A percentile compares a stretch with the other conserved stretches of the same genome.
These are phyloP conservation scores for Calocera viscosa DNA, from an alignment of 768 basidiomycete genomes.

Conservation along the genomic window DNA sequence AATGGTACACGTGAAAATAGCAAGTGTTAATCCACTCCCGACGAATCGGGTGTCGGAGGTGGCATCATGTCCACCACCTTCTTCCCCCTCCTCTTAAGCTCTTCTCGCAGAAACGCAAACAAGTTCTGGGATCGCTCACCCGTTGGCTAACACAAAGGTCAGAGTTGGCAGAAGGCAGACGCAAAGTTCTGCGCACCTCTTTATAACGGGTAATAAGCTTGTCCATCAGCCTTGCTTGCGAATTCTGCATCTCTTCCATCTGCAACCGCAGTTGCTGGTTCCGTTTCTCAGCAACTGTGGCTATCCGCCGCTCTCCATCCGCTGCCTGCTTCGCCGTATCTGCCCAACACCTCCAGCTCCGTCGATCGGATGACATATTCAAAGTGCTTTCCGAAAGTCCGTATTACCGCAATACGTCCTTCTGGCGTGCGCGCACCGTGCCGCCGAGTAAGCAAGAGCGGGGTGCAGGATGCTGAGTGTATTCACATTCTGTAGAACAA, in stretches of 20 bases:
- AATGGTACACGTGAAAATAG: neutral
- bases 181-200: slow-evolving; percentile 46
- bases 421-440: slow-evolving; percentile 75
- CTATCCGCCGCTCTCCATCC: slow-evolving; percentile 49
- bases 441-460: slow-evolving; percentile 9
- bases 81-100: slow-evolving; percentile 57
- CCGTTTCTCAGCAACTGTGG: slow-evolving; percentile 60
- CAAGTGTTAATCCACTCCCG: neutral
- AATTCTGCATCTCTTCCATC: slow-evolving; percentile 65
- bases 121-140: slow-evolving; percentile 71
- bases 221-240: slow-evolving; percentile 68
- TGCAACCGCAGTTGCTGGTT: slow-evolving; percentile 58
- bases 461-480: slow-evolving; percentile 6
- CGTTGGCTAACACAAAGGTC: slow-evolving; percentile 44
- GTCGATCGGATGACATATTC: slow-evolving; percentile 86
- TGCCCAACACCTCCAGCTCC: slow-evolving; percentile 77
- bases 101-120: slow-evolving; percentile 69
- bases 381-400: slow-evolving; percentile 82
- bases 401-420: slow-evolving; percentile 76
- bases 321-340: slow-evolving; percentile 77
- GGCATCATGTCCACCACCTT: slow-evolving; percentile 10
- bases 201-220: slow-evolving; percentile 76
- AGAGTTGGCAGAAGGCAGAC: slow-evolving; percentile 13
- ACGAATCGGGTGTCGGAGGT: neutral
- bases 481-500: slow-evolving; percentile 78